These are phyloP conservation scores for Chara braunii DNA, from an alignment of 139 green algal genomes.

Conservation along the genomic window DNA sequence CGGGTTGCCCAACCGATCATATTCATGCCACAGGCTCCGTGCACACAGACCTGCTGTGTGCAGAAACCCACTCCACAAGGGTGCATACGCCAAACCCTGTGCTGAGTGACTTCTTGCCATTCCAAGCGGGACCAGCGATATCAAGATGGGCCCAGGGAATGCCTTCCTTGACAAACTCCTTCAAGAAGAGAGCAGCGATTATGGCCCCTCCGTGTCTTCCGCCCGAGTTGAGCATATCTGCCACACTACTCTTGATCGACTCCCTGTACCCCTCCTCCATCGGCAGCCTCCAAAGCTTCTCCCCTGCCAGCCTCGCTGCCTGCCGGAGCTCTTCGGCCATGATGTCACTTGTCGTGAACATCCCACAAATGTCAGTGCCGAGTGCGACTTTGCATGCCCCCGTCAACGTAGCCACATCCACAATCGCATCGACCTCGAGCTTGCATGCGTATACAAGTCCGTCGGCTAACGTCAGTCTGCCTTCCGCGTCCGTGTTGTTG, in stretches of 20 bases:
- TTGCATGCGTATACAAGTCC: slow-evolving; percentile 77
- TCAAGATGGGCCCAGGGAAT: slow-evolving; percentile 90
- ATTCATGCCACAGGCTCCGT: too few species aligned
- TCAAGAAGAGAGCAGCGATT: not conserved
- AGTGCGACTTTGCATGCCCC: slow-evolving; percentile 85
- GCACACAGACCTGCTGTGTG: too few species aligned
- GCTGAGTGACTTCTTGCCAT: slow-evolving; percentile 65
- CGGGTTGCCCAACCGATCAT: too few species aligned
- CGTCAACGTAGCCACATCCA: slow-evolving; percentile 92
- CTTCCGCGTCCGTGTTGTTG: slow-evolving; percentile 82
- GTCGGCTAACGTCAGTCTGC: slow-evolving; percentile 86
- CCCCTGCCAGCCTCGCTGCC: slow-evolving; percentile 40
- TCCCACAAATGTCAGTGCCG: slow-evolving; percentile 58
- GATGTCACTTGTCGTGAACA: slow-evolving; percentile 64
- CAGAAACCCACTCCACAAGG: slow-evolving; percentile 76
- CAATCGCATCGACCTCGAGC: slow-evolving; percentile 32
- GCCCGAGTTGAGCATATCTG: not conserved
- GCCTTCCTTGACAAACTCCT: slow-evolving; percentile 50
- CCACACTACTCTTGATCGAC: not conserved
- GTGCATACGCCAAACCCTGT: slow-evolving; percentile 82
- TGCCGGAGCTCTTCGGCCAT: slow-evolving; percentile 9
- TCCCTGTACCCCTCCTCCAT: slow-evolving; percentile 59
- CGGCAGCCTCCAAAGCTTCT: slow-evolving; percentile 87
- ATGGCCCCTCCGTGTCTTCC: not conserved
- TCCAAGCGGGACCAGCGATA: slow-evolving; percentile 81